phyloP scores from a whole-genome alignment of 495 filamentous ascomycete species.

The Monascus purpureus region DNA sequence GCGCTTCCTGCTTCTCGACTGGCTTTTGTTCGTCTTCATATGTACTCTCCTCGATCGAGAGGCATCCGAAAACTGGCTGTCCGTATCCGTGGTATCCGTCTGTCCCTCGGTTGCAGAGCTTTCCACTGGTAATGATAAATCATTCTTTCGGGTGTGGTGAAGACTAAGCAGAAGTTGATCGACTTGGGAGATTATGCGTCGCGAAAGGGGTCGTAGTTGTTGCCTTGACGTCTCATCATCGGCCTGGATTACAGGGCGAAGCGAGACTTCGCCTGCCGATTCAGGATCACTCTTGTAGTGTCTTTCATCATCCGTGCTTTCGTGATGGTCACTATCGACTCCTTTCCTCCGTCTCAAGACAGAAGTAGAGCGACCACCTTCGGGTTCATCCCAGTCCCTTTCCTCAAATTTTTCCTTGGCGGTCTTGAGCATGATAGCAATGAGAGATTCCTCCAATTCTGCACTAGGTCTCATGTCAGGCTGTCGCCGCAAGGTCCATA shows the following conservation, averaged over 20 bases:
- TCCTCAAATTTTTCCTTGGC: conserved; percentile 47
- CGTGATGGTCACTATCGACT: conserved; percentile 1
- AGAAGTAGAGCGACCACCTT: not conserved
- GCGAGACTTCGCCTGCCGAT: conserved; percentile 5
- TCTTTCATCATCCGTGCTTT: conserved; percentile 7
- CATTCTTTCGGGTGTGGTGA: conserved; percentile 44
- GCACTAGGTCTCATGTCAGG: conserved; percentile 35
- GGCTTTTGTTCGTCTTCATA: conserved; percentile 5
- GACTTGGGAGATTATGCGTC: conserved; percentile 49
- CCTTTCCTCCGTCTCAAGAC: not conserved
- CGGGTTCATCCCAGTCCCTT: conserved; percentile 15
- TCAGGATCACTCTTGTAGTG: conserved; percentile 10
- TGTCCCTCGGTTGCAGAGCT: conserved; percentile 9
- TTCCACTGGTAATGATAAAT: conserved; percentile 12
- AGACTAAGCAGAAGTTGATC: conserved; percentile 53
- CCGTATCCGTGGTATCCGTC: conserved; percentile 9
- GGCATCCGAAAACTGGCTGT: conserved; percentile 6
- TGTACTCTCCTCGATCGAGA: conserved; percentile 5
- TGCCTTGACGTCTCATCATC: conserved; percentile 49
- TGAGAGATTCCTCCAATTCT: conserved; percentile 51
- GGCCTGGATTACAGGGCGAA: conserved; percentile 30
- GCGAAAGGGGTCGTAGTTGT: conserved; percentile 48
- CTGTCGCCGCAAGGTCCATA: conserved; percentile 29
- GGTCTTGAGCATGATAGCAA: conserved; percentile 43
- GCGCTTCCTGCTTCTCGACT: conserved; percentile 19